A percentile compares a stretch with the other conserved stretches of the same genome.
Conservation (phyloP, 192 early-diverging fungal species). For the Oehlia diaphana region DNA sequence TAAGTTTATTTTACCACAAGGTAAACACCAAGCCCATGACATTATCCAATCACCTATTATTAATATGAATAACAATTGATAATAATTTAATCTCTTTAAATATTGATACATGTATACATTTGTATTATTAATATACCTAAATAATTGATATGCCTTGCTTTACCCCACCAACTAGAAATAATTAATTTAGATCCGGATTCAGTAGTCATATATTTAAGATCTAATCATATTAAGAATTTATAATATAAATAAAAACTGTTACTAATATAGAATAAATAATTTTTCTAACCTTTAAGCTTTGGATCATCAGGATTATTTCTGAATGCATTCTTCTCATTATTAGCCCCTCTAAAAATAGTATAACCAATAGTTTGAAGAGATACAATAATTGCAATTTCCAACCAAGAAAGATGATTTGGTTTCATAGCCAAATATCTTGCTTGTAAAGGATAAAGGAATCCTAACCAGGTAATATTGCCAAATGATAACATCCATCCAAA, state of each 20-base stretch:
- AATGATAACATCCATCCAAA: constrained; percentile 90
- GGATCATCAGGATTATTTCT: constrained; percentile 63
- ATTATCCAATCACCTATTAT: constrained; percentile 89
- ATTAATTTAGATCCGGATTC: constrained; percentile 78
- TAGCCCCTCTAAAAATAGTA: constrained; percentile 86
- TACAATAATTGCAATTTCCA: constrained; percentile 46
- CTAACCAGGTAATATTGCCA: constrained; percentile 87
- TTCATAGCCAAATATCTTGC: constrained; percentile 78
- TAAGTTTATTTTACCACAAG: constrained; percentile 52
- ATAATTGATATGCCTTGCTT: constrained; percentile 94
- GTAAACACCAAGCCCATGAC: constrained; percentile 86
- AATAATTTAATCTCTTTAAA: background rate
- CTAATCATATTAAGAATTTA: constrained; percentile 23
- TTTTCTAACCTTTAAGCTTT: constrained; percentile 46
- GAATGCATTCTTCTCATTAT: constrained; percentile 91
- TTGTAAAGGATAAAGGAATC: constrained; percentile 87
- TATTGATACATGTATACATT: background rate
- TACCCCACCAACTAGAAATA: constrained; percentile 92
- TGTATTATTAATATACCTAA: constrained; percentile 34
- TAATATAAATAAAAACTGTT: background rate
- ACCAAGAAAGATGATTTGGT: constrained; percentile 61
- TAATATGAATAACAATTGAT: background rate
- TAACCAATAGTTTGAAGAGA: constrained; percentile 67
- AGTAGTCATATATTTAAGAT: constrained; percentile 87
- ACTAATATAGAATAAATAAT: too few relatives aligned